These are phyloP conservation scores for Aquilaria malaccensis DNA, from an alignment of 345 rosid species.

Conservation along the genomic window DNA sequence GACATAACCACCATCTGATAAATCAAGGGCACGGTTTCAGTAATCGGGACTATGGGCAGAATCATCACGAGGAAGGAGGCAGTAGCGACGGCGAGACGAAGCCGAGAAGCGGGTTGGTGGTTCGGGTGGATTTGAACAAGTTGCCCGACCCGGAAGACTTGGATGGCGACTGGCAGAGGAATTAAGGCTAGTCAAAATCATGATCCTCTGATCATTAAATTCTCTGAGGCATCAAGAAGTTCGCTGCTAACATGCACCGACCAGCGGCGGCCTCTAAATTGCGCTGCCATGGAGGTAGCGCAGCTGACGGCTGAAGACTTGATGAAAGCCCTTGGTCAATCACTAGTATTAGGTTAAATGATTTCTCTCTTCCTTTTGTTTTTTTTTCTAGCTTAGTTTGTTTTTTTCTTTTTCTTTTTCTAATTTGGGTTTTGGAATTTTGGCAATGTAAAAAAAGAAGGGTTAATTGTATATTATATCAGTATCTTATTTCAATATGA, in stretches of 20 bases:
- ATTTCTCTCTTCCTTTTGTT: constrained; percentile 7
- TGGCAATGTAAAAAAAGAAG: constrained; percentile 1
- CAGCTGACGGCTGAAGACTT: constrained; percentile 13
- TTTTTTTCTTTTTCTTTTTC: not conserved
- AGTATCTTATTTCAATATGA: too few relatives aligned
- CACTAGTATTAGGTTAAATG: constrained; percentile 13
- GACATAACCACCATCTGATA: constrained; percentile 25
- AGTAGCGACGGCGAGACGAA: constrained; percentile 22
- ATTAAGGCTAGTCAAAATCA: constrained; percentile 5
- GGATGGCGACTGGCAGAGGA: constrained; percentile 47
- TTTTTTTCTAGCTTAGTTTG: constrained; percentile 5
- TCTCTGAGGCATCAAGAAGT: not conserved
- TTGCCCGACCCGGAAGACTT: constrained; percentile 90
- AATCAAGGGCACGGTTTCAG: constrained; percentile 16
- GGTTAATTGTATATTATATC: constrained; percentile 8
- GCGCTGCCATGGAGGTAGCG: constrained; percentile 20
- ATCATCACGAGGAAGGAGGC: not conserved
- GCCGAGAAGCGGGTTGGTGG: constrained; percentile 37
- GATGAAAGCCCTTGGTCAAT: constrained; percentile 11
- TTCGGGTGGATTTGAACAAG: constrained; percentile 85
- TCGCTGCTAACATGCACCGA: constrained; percentile 7
- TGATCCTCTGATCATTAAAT: constrained; percentile 1
- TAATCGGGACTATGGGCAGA: constrained; percentile 3
- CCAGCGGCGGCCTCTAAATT: constrained; percentile 18
- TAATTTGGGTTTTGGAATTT: not conserved